These are phyloP conservation scores for Penicillium soppii DNA, from an alignment of 495 filamentous ascomycete species.

Conservation along the genomic window DNA sequence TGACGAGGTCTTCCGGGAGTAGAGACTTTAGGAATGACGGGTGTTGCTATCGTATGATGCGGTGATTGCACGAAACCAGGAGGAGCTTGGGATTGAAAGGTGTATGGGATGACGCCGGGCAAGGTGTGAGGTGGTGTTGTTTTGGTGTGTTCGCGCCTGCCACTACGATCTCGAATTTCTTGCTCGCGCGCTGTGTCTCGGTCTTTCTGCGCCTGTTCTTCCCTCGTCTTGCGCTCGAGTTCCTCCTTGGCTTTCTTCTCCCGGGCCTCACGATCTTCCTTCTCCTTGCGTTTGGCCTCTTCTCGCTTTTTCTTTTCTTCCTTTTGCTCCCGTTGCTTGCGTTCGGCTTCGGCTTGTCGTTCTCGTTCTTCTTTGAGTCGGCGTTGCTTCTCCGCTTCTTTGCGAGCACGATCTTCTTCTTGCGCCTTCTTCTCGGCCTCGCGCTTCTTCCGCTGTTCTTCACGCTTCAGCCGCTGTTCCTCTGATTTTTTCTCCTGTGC, in stretches of 20 bases:
- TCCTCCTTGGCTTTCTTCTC: slow-evolving; percentile 68
- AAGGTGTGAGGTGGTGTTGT: slow-evolving; percentile 38
- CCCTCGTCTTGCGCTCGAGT: slow-evolving; percentile 64
- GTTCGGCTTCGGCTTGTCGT: slow-evolving; percentile 70
- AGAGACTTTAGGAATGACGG: slow-evolving; percentile 76
- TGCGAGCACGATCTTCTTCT: slow-evolving; percentile 79
- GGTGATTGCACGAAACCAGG: slow-evolving; percentile 64
- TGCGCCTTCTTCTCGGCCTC: slow-evolving; percentile 90
- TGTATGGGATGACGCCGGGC: slow-evolving; percentile 52
- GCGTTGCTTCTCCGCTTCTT: slow-evolving; percentile 76
- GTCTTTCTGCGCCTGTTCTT: slow-evolving; percentile 58
- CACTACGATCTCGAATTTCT: slow-evolving; percentile 44
- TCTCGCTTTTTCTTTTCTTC: slow-evolving; percentile 71
- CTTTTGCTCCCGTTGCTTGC: slow-evolving; percentile 71
- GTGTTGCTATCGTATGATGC: slow-evolving; percentile 72
- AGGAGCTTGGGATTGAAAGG: slow-evolving; percentile 47
- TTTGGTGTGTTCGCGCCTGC: slow-evolving; percentile 47
- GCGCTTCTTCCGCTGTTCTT: slow-evolving; percentile 88
- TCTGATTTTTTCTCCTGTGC: slow-evolving; percentile 78
- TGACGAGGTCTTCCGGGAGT: slow-evolving; percentile 76
- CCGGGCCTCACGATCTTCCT: slow-evolving; percentile 73
- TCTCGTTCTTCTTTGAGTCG: slow-evolving; percentile 81
- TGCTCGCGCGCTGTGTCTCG: slow-evolving; percentile 46
- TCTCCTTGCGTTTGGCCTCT: slow-evolving; percentile 60
- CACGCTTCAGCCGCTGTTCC: slow-evolving; percentile 73